Evolutionary conservation across 164 flowering plant species (phyloP), one percentile per base, ranked within the genome.

Genomic region (Vitis riparia): DNA sequence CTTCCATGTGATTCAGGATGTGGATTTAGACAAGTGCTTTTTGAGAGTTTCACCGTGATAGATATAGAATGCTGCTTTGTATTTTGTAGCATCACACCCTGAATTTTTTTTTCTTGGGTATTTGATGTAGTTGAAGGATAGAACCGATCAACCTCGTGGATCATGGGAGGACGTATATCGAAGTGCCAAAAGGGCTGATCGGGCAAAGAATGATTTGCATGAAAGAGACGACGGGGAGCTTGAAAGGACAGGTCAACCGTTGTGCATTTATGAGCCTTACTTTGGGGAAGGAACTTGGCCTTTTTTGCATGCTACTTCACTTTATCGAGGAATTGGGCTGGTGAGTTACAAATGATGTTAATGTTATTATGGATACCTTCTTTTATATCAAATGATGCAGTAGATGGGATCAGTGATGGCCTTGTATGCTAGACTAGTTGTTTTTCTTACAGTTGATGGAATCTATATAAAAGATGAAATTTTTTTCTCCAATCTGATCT

Each of bases 181-280:
- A 71, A 91, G 56, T 80, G 92, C 94, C 50, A 91, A 87, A 79
- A 92, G 82, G 78, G 94, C 83, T 48, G 98, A 86, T 58, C 83
- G 95, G 51, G 49, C 79, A 8, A 92, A 75, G 81, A 88, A 87
- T 82, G 97, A 90, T 69, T 81, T 93, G 78, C 97, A 86, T 80
- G 99, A 96, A 80, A 92, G 99, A 78, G 99, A 93, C 75, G 99
- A 96, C 69, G 84, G 98, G 51, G 99, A 96, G 83, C 91, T 96
- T 69, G 93, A 89, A 79, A 86, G 99, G 72, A 96, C 97, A 14
- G 98, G 97, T 51, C 99, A 96, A 75, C 93, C 96, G 52, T 76
- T 96, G 62, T 81, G 90, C 72, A 95, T 95, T 50, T 95, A 95
- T 80, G 99, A 96, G 79, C 97, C 97, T 55, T 96, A 81, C 76